These are phyloP conservation scores for Amanita pallidorosea DNA, from an alignment of 768 basidiomycete genomes.

Conservation along the genomic window DNA sequence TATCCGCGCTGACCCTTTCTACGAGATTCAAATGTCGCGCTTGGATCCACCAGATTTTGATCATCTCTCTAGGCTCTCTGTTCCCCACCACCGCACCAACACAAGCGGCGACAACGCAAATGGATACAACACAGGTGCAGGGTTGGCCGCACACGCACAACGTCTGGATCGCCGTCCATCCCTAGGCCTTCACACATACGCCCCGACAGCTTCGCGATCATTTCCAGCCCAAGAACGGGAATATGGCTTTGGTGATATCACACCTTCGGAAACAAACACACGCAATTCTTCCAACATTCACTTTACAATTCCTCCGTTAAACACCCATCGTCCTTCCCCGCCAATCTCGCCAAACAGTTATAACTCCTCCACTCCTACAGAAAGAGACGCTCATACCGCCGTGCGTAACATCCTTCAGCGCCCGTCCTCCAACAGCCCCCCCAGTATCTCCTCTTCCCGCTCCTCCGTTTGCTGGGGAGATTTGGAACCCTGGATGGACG, in stretches of 20 bases:
- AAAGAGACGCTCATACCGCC: slow-evolving; percentile 21
- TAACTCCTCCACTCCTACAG: slow-evolving; percentile 16
- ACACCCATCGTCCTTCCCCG: slow-evolving; percentile 22
- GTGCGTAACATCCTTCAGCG: slow-evolving; percentile 17
- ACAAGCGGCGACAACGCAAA: slow-evolving; percentile 14
- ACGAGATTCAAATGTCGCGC: slow-evolving; percentile 28
- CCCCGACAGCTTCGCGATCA: slow-evolving; percentile 16
- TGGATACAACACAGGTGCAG: slow-evolving; percentile 7
- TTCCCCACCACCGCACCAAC: slow-evolving; percentile 14
- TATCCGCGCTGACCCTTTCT: not conserved
- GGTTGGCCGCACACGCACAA: slow-evolving; percentile 11
- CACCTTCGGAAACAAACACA: slow-evolving; percentile 29
- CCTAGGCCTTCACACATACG: slow-evolving; percentile 5
- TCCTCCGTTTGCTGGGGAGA: slow-evolving; percentile 80
- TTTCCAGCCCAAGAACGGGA: slow-evolving; percentile 20
- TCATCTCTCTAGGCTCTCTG: slow-evolving; percentile 20
- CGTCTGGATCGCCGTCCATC: slow-evolving; percentile 23
- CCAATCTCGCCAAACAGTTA: slow-evolving; percentile 16
- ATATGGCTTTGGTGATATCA: slow-evolving; percentile 14
- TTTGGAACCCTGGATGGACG: slow-evolving; percentile 95
- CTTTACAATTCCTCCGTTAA: slow-evolving; percentile 30
- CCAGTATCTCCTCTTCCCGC: slow-evolving; percentile 25
- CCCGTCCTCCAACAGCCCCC: slow-evolving; percentile 11
- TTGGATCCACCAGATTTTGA: slow-evolving; percentile 31
- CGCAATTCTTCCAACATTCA: slow-evolving; percentile 24